Evolutionary conservation across 176 grass and related monocot species (phyloP), one percentile per base, ranked within the genome.

Genomic region (Oryza glaberrima): DNA sequence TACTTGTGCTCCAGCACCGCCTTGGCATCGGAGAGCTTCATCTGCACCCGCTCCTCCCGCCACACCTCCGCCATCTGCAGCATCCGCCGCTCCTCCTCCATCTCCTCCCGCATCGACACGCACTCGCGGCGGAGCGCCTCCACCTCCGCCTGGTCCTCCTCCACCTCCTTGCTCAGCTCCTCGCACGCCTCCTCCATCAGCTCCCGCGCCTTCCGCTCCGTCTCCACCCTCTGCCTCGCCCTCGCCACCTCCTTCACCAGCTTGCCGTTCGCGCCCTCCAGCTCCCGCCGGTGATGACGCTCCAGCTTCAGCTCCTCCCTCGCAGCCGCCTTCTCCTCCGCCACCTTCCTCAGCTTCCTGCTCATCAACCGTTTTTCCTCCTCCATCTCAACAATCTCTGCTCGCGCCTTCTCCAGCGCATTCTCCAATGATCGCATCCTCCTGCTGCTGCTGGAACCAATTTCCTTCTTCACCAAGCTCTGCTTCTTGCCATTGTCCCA

Each of bases 31-130:
- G 73, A 71, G 10, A 92, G 84, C 77, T 92, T 92, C 91, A 92
- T 92, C 87, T 92, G 87, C 2, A 92, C 86, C 1, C 86, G 36
- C 54, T 92, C 90, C 25, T 92, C 90, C 0, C 90, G 86, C 90
- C 86, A 92, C 70, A 92, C 86, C 86, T 92, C 90, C 0, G 90
- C 90, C 86, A 89, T 86, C 90, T 92, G 86, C 76, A 92, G 85
- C 91, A 92, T 92, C 5, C 84, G 69, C 0, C 84, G 73, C 81
- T 92, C 91, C 30, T 92, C 91, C 76, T 90, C 87, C 76, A 92
- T 86, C 81, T 90, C 90, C 61, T 89, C 87, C 1, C 87, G 76
- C 71, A 92, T 77, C 23, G 67, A 74, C 26, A 84, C 70, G 75
- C 83, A 92, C 72, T 92, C 87, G 0, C 80, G 30, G 11, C 84